Base-by-base conservation (phyloP, 2,329 filamentous ascomycete genomes). In the Sporothrix curviconia region DNA sequence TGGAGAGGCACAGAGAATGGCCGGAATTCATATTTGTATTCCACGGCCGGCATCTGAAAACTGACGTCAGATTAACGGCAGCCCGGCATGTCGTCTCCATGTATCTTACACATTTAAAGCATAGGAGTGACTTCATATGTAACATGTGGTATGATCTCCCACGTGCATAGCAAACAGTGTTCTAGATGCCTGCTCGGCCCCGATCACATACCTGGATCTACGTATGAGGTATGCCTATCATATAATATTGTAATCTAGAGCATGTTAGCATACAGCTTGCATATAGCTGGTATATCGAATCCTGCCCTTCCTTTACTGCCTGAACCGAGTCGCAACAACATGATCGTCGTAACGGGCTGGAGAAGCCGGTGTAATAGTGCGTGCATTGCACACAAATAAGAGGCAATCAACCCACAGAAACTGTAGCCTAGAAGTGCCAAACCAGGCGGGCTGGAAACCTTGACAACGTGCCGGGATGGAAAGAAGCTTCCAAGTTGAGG, bases 281-380 rank as follows among this genome's bases (percentile, higher is more conserved):
- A 17, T 51, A 37, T 51, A 25, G 17, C 25, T 7, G 6, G 6
- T 28, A 7, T 22, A n/a, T n/a, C n/a, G n/a, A n/a, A n/a, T 34
- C 34, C 5, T 22, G n/a, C 25, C 24, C 24, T 7, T 37, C 12
- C 11, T 25, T 22, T 53, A 24, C 30, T 34, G 34, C 37, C 36
- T 43, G 37, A 53, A 53, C 50, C 50, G 37, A 43, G 37, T 53
- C 43, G 25, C 25, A 28, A n/a, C 50, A 37, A 53, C 36, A 53
- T 42, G 37, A 53, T 53, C 37, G 25, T 42, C 50, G 24, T 53
- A 43, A 32, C 24, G 36, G 11, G 32, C 17, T 53, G 37, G 22
- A 12, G 14, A 6, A 39, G 17, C n/a, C n/a, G n/a, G 24, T 52
- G 36, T 39, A 28, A 17, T 52, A 52, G 32, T 12, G 17, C 15